Evolutionary conservation across 768 basidiomycete species (phyloP).

Genomic region (Boletus tylopilopsis): DNA sequence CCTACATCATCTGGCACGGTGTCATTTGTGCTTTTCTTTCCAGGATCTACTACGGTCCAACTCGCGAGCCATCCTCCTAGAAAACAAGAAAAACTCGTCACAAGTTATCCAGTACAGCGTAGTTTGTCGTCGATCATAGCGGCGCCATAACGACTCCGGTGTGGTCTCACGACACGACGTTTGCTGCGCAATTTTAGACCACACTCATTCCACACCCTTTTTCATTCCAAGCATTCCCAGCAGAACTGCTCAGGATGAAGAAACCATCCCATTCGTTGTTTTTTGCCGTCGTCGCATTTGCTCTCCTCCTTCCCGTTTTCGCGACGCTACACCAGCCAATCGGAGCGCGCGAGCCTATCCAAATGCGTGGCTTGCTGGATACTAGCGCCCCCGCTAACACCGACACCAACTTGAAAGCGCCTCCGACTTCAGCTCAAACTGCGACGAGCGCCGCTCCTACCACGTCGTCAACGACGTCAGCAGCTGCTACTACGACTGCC

Average conservation of each 20-base stretch:
- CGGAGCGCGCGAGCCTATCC: constrained; percentile 7
- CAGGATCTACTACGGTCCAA: constrained; percentile 5
- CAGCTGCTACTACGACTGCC: constrained; percentile 13
- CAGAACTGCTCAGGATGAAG: constrained; percentile 22
- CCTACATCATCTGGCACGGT: constrained; percentile 13
- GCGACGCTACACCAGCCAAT: constrained; percentile 21
- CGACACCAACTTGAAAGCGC: background rate
- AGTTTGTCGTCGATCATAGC: constrained; percentile 1
- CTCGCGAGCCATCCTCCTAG: background rate
- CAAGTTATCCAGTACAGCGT: background rate
- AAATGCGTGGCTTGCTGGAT: constrained; percentile 13
- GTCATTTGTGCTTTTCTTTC: constrained; percentile 5
- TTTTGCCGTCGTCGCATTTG: constrained; percentile 26
- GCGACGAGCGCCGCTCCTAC: background rate
- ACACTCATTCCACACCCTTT: constrained; percentile 17
- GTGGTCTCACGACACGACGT: constrained; percentile 14
- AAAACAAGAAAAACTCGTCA: background rate
- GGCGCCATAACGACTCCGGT: constrained; percentile 7
- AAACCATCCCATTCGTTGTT: constrained; percentile 22
- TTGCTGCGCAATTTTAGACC: constrained; percentile 25
- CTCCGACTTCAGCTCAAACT: too few species aligned
- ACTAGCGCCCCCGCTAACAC: background rate
- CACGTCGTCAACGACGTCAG: background rate
- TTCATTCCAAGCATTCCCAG: constrained; percentile 3
- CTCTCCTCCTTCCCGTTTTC: constrained; percentile 23